phyloP scores from a whole-genome alignment of 2,329 filamentous ascomycete genomes.

The Aspergillus japonicus region DNA sequence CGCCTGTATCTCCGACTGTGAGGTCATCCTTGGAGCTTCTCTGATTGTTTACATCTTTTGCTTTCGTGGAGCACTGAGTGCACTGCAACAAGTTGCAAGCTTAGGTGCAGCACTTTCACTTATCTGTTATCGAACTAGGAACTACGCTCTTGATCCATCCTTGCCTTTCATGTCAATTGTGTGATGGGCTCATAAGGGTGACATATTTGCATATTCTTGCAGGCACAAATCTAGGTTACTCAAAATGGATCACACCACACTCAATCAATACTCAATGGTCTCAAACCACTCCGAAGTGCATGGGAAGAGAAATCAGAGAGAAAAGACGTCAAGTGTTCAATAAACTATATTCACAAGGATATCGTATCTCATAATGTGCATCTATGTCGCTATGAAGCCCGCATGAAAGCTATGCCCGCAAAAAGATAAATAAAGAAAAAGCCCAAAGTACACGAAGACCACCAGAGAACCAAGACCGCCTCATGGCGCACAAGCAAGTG shows the following conservation, averaged over 20 bases:
- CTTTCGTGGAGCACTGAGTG: neutral
- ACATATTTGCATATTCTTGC: no score
- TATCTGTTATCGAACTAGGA: no score
- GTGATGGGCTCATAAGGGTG: no score
- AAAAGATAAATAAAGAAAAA: neutral
- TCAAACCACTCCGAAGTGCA: no score
- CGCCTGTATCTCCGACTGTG: neutral
- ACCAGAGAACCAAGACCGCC: neutral
- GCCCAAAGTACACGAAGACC: neutral
- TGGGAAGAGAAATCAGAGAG: no score
- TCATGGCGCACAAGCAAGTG: neutral
- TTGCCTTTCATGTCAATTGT: no score
- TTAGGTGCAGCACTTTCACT: no score
- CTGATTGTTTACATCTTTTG: neutral
- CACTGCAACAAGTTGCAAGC: no score
- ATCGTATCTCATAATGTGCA: neutral
- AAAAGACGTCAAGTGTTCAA: neutral
- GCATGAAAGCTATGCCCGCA: neutral
- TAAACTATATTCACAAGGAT: conserved; percentile 8
- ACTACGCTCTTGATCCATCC: no score
- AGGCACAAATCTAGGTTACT: no score
- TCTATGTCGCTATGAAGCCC: neutral
- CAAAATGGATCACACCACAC: no score
- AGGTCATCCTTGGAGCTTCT: neutral
- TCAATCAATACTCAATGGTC: no score